Evolutionary conservation across 768 basidiomycete genomes (phyloP), one percentile per base, ranked within the genome.

Genomic region (Cystobasidiopsis lactophilus): DNA sequence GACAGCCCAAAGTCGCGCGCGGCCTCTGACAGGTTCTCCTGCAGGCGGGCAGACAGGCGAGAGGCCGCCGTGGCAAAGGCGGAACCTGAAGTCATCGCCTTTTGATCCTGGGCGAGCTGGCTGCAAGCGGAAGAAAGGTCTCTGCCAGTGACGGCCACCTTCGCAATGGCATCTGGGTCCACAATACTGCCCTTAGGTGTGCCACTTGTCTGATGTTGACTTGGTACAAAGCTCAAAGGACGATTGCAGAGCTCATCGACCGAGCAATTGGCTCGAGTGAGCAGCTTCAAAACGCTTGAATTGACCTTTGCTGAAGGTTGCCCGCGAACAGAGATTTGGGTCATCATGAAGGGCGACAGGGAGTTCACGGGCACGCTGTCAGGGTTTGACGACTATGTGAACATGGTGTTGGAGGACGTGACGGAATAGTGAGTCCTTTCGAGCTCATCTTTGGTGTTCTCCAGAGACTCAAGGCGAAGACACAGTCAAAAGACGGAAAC

Each of bases 261-360:
- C 75, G 82, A 65, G 93, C 89, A 65, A 93, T 95, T 66, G 89
- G 89, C 54, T 93, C 89, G 29, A 76, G 33, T 35, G 9, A 7
- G 33, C 33, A 7, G 9, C 33, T 16, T 16, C 16, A 16, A 7
- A 7, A 7, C 9, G 7, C 9, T 7, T 7, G 33, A 7, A 7
- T 7, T 7, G 33, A 7, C 33, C 33, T 16, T 7, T 16, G 7
- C 33, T 35, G 33, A 35, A 35, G 16, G 33, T 7, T 35, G 9
- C 9, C 16, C 16, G 9, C 16, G 33, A 7, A 16, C 33, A 35
- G 33, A 77, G 45, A 89, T 95, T 64, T 91, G 85, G 83, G 89
- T 95, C 60, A 77, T 95, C 65, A 93, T 89, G 84, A 93, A 93
- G 71, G 80, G 74, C 58, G 85, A 95, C 55, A 78, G 85, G 40